These are phyloP conservation scores for Debaryomycetaceae sp. DNA, from an alignment of 1,139 yeast genomes.

Conservation along the genomic window DNA sequence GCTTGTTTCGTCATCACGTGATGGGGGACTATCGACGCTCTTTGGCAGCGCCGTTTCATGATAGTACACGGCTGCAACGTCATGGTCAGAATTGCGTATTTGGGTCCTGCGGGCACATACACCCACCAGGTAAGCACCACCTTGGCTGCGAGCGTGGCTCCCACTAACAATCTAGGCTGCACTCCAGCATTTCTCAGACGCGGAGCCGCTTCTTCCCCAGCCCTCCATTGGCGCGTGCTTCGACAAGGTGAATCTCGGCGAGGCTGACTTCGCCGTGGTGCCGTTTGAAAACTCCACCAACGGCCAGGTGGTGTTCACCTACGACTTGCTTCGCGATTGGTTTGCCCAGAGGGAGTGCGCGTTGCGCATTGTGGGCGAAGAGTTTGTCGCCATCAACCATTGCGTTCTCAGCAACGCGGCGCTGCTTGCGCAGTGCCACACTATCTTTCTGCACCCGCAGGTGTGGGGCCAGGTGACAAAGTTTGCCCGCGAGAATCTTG, in stretches of 20 bases:
- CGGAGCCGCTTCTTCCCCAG: constrained; percentile 39
- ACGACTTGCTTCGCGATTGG: constrained; percentile 76
- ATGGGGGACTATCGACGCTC: no score
- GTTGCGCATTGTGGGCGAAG: constrained; percentile 66
- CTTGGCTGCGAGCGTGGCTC: neutral
- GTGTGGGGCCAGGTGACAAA: constrained; percentile 90
- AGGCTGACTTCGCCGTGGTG: constrained; percentile 70
- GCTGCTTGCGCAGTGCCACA: constrained; percentile 40
- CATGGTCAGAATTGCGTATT: constrained; percentile 52
- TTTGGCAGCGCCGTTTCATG: no score
- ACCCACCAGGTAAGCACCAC: constrained; percentile 79
- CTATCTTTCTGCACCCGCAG: constrained; percentile 89
- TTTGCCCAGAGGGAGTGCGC: constrained; percentile 14
- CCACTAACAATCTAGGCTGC: constrained; percentile 50
- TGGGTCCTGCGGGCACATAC: constrained; percentile 90
- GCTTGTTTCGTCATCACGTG: no score
- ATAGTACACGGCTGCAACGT: no score
- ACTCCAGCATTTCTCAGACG: constrained; percentile 56
- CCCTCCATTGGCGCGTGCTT: constrained; percentile 63
- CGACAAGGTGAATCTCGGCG: constrained; percentile 37
- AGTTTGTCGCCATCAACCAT: constrained; percentile 79
- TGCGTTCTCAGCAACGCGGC: constrained; percentile 55
- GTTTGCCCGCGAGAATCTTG: constrained; percentile 39
- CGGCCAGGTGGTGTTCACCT: constrained; percentile 85
- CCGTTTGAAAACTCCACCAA: constrained; percentile 95